A percentile compares a stretch with the other conserved stretches of the same genome.
phyloP scores from a whole-genome alignment of 345 rosid species.

The Pugionium dolabratum region DNA sequence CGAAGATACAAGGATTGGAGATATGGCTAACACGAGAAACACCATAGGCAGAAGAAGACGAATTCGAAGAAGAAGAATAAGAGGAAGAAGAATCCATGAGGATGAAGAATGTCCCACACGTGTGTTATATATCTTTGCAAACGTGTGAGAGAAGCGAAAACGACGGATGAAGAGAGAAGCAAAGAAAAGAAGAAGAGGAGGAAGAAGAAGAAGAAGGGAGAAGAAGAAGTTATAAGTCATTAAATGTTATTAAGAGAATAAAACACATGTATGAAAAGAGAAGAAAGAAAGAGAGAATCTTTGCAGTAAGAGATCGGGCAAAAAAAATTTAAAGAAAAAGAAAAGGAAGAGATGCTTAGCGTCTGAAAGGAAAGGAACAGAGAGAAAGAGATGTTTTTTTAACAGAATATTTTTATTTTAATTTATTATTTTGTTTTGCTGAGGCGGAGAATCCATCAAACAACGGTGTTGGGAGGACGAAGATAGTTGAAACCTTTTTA shows the following conservation, averaged over 20 bases:
- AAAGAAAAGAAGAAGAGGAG: slow-evolving; percentile 23
- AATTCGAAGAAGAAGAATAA: slow-evolving; percentile 17
- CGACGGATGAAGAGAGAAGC: slow-evolving; percentile 43
- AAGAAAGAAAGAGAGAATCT: slow-evolving; percentile 49
- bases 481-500: slow-evolving; percentile 33
- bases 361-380: slow-evolving; percentile 64
- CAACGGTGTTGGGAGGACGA: slow-evolving; percentile 41
- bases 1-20: slow-evolving; percentile 81
- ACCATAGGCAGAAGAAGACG: slow-evolving; percentile 28
- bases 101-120: slow-evolving; percentile 29
- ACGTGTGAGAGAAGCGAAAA: slow-evolving; percentile 44
- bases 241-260: not conserved
- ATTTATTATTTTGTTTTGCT: slow-evolving; percentile 40
- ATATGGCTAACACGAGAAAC: slow-evolving; percentile 52
- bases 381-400: slow-evolving; percentile 38
- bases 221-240: slow-evolving; percentile 36
- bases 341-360: slow-evolving; percentile 72
- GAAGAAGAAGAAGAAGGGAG: slow-evolving; percentile 21
- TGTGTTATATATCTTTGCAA: slow-evolving; percentile 29
- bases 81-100: slow-evolving; percentile 55
- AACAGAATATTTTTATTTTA: slow-evolving; percentile 28
- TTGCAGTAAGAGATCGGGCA: slow-evolving; percentile 43
- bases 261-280: slow-evolving; percentile 35
- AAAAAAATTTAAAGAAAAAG: slow-evolving; percentile 40
- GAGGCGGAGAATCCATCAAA: slow-evolving; percentile 48